Evolutionary conservation across 805 yeast genomes (phyloP), one percentile per base, ranked within the genome.

Genomic region (Yueomyces sinensis): DNA sequence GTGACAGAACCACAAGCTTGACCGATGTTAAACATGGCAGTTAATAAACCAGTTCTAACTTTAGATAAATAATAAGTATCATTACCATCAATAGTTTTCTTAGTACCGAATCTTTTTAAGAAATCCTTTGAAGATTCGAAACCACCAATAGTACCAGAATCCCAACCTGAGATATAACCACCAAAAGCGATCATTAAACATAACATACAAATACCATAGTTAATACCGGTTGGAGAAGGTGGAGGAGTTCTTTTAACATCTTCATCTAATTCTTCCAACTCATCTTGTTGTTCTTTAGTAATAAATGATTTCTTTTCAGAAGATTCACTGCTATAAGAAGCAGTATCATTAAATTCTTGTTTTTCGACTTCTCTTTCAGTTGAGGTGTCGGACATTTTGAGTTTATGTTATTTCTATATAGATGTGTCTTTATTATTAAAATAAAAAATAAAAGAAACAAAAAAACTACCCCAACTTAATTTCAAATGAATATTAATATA

Each of bases 131-230:
- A 70, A 50, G 72, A 71, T 31, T 75, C 74, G 46, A 76, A 72
- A 43, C 82, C 82, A 27, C 81, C 74, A 55, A 76, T 70, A 41
- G 83, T 75, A 61, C 83, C 83, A 32, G 82, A 76, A 61, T 76
- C 83, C 67, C 76, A 76, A 40, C 83, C 83, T 47, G 74, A 76
- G 30, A 76, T 74, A 47, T 71, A 75, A 34, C 83, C 84, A 50
- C 80, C 78, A 42, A 76, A 76, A 13, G 82, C 77, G 37, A 74
- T 68, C 46, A 46, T 41, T n/a, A 46, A 32, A 46, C 49, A 47
- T 36, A 46, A 36, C 17, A 46, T 33, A 14, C 42, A 39, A 23
- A 46, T 46, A 9, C 13, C 13, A 7, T n/a, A 25, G 24, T 44
- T 44, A n/a, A 42, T 30, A 29, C 43, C 49, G 11, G 40, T 49